Percentiles rank a stretch among this genome's conserved stretches.
These are phyloP conservation scores for Ascochyta koolunga DNA, from an alignment of 2,329 filamentous ascomycete genomes.

Conservation along the genomic window DNA sequence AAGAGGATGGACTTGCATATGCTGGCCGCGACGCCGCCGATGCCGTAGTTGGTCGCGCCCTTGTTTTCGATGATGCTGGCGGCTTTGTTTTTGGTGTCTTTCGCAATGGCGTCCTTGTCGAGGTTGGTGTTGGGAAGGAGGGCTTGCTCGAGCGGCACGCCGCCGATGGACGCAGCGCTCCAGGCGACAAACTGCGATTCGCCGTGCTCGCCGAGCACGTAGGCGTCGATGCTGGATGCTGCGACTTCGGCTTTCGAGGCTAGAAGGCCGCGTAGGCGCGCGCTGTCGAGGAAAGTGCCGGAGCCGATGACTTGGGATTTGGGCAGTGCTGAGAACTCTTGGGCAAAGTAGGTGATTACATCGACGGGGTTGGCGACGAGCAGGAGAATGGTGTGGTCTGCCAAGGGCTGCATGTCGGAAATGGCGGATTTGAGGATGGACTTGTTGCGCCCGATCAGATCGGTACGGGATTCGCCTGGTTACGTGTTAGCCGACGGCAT, in stretches of 20 bases:
- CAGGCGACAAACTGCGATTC: slow-evolving; percentile 27
- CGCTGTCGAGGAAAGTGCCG: slow-evolving; percentile 29
- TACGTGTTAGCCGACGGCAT: too few species aligned
- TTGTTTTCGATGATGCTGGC: slow-evolving; percentile 25
- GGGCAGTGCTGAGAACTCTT: slow-evolving; percentile 20
- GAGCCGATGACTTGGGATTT: slow-evolving; percentile 26
- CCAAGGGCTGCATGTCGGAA: slow-evolving; percentile 28
- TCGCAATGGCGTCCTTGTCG: slow-evolving; percentile 15
- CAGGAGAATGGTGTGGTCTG: slow-evolving; percentile 21
- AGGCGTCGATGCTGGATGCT: slow-evolving; percentile 21
- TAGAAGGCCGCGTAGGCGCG: slow-evolving; percentile 23
- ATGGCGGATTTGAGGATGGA: slow-evolving; percentile 28
- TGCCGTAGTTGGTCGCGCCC: slow-evolving; percentile 29
- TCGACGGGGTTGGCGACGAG: slow-evolving; percentile 34
- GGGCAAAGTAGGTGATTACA: slow-evolving; percentile 27
- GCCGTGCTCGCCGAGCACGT: slow-evolving; percentile 29
- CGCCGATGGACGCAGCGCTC: slow-evolving; percentile 19
- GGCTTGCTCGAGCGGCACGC: slow-evolving; percentile 11
- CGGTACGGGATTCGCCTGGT: slow-evolving; percentile 27
- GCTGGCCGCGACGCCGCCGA: slow-evolving; percentile 26
- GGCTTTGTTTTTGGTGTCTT: slow-evolving; percentile 25
- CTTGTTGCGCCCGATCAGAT: slow-evolving; percentile 30
- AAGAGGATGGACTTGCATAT: slow-evolving; percentile 23
- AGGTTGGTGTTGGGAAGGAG: neutral
- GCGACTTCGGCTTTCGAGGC: slow-evolving; percentile 21